Conservation (phyloP, 352 stramenopile genomes). For the Globisporangium barbulae region DNA sequence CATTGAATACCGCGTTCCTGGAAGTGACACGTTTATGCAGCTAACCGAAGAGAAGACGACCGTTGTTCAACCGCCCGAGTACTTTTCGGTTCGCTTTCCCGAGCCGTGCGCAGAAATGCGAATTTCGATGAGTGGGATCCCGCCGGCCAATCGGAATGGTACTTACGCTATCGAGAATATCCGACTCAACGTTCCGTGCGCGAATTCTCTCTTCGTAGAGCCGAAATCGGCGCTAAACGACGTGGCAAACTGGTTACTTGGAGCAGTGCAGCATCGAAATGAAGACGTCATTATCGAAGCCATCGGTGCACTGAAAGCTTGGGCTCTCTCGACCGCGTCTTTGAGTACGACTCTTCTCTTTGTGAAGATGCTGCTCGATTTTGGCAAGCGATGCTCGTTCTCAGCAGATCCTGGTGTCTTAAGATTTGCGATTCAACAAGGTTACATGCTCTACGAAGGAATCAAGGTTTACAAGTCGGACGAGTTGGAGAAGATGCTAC, state of each 20-base stretch:
- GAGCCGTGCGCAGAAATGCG: conserved; percentile 40
- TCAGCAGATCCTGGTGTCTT: conserved; percentile 19
- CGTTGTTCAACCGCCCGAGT: conserved; percentile 21
- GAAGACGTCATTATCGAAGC: conserved; percentile 63
- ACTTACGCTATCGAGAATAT: conserved; percentile 71
- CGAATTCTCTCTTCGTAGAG: conserved; percentile 59
- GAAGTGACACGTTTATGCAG: conserved; percentile 36
- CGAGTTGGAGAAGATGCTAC: conserved; percentile 29
- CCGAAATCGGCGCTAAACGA: conserved; percentile 52
- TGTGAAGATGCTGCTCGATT: conserved; percentile 55
- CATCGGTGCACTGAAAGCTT: conserved; percentile 55
- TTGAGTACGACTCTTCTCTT: conserved; percentile 69
- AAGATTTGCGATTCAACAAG: conserved; percentile 48
- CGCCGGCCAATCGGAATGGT: conserved; percentile 57
- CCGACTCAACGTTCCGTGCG: conserved; percentile 50
- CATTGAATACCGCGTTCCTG: conserved; percentile 48
- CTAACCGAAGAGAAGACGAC: conserved; percentile 30
- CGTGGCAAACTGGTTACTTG: conserved; percentile 63
- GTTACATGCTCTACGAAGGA: conserved; percentile 31
- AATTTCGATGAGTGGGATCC: conserved; percentile 64
- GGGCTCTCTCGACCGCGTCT: conserved; percentile 79
- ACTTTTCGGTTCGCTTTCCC: conserved; percentile 45
- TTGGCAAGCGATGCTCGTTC: conserved; percentile 21
- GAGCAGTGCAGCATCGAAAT: conserved; percentile 37
- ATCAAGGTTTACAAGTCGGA: conserved; percentile 50